A percentile compares a stretch with the other conserved stretches of the same genome.
These are phyloP conservation scores for Phoma sp. DNA, from an alignment of 2,329 filamentous ascomycete genomes.

Conservation along the genomic window DNA sequence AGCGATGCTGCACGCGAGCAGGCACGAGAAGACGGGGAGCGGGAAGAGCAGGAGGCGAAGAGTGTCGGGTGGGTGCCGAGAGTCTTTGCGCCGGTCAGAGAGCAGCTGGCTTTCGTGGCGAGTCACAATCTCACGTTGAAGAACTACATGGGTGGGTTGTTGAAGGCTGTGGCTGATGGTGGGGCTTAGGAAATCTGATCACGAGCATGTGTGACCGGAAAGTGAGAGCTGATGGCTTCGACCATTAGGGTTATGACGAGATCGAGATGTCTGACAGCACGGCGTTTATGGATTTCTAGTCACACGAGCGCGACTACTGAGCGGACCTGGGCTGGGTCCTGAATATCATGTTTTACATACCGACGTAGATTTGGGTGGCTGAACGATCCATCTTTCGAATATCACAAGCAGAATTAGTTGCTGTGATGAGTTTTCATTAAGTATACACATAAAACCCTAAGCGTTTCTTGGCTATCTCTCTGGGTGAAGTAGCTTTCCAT, in stretches of 20 bases:
- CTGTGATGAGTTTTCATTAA: not conserved
- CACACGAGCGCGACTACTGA: not conserved
- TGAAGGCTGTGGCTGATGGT: conserved; percentile 46
- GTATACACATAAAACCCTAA: not conserved
- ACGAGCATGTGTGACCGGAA: not conserved
- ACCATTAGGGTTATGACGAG: not conserved
- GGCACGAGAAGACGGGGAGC: conserved; percentile 37
- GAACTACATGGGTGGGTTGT: conserved; percentile 46
- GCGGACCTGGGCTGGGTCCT: not conserved
- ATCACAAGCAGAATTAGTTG: not conserved
- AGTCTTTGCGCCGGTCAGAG: conserved; percentile 70
- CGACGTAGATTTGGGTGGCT: conserved; percentile 1
- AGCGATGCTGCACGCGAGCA: conserved; percentile 42
- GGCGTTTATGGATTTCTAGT: conserved; percentile 10
- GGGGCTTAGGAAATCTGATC: conserved; percentile 26
- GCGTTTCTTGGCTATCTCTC: not conserved
- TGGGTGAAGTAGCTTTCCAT: not conserved
- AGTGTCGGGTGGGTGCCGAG: conserved; percentile 69
- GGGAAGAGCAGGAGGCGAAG: conserved; percentile 58
- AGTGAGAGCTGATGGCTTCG: not conserved
- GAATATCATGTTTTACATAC: conserved; percentile 9
- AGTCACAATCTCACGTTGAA: conserved; percentile 64
- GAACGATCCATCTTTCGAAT: conserved; percentile 4
- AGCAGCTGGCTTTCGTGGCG: conserved; percentile 71
- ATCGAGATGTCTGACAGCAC: not conserved